Conservation (phyloP, 2,329 filamentous ascomycete species). For the Cryphonectria carpinicola region DNA sequence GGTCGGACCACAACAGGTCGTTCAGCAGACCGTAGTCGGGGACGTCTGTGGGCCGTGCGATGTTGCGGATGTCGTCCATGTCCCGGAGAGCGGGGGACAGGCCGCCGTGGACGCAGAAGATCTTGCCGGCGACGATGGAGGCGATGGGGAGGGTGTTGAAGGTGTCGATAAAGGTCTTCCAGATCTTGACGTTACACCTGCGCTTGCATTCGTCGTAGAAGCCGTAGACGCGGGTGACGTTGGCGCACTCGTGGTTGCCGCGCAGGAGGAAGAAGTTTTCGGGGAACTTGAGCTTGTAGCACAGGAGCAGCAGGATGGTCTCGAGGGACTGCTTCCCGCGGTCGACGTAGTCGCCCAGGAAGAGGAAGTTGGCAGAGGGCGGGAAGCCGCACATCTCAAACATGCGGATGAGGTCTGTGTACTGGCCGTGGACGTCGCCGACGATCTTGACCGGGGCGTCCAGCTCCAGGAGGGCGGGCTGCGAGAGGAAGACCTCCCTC, state of each 20-base stretch:
- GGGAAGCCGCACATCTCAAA: constrained; percentile 99
- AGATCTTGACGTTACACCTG: constrained; percentile 93
- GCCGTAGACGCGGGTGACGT: constrained; percentile 92
- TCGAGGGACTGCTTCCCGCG: constrained; percentile 94
- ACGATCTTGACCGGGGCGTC: constrained; percentile 97
- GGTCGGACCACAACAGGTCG: constrained; percentile 95
- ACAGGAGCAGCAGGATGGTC: constrained; percentile 88
- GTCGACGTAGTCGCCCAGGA: constrained; percentile 95
- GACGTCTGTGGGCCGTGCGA: constrained; percentile 93
- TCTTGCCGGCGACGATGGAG: constrained; percentile 95
- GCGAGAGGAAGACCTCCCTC: constrained; percentile 85
- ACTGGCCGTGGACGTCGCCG: constrained; percentile 94
- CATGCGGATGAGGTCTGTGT: constrained; percentile 92
- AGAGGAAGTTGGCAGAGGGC: constrained; percentile 88
- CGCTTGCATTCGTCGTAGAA: constrained; percentile 99
- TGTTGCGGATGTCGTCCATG: constrained; percentile 98
- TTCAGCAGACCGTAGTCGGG: constrained; percentile 96
- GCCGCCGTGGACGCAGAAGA: constrained; percentile 96
- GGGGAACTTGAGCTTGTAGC: constrained; percentile 96
- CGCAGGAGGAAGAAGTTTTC: constrained; percentile 96
- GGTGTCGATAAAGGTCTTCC: constrained; percentile 97
- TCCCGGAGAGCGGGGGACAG: constrained; percentile 89
- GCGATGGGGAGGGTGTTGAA: constrained; percentile 97
- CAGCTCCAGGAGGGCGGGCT: constrained; percentile 89
- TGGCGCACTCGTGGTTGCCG: constrained; percentile 96